phyloP scores from a whole-genome alignment of 192 early-diverging fungal species.

The Radiomyces spectabilis region DNA sequence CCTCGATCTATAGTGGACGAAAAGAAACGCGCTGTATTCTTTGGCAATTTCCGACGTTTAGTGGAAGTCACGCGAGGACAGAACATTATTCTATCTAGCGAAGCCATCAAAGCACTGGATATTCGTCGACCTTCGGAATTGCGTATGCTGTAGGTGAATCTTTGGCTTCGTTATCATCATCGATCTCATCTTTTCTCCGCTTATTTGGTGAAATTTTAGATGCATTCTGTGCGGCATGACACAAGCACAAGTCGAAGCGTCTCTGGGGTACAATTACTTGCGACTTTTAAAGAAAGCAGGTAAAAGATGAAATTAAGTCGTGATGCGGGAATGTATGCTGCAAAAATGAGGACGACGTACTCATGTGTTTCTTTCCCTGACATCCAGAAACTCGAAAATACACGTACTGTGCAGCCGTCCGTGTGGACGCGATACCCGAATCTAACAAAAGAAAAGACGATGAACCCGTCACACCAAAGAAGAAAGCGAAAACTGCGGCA shows the following conservation, averaged over 20 bases:
- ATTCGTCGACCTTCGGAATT: conserved; percentile 72
- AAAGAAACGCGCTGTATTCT: conserved; percentile 49
- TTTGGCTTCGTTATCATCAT: neutral
- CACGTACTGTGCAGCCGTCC: neutral
- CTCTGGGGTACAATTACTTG: conserved; percentile 10
- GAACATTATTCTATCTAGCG: conserved; percentile 69
- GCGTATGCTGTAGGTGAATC: conserved; percentile 66
- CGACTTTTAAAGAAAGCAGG: conserved; percentile 23
- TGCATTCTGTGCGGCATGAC: conserved; percentile 19
- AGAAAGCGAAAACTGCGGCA: neutral
- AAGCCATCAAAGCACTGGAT: conserved; percentile 61
- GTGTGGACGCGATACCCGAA: neutral
- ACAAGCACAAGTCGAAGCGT: conserved; percentile 10
- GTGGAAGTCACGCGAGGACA: conserved; percentile 67
- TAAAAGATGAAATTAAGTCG: conserved; percentile 9
- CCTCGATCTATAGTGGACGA: conserved; percentile 35
- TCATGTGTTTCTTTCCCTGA: neutral
- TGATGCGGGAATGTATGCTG: no score
- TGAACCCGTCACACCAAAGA: neutral
- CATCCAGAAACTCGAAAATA: conserved; percentile 1
- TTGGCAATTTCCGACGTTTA: conserved; percentile 57
- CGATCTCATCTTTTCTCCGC: neutral
- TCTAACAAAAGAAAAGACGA: neutral
- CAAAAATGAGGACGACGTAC: no score
- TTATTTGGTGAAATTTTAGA: conserved; percentile 1